Base-by-base conservation (phyloP, 2,329 filamentous ascomycete genomes). In the Ceratocystis papillata region DNA sequence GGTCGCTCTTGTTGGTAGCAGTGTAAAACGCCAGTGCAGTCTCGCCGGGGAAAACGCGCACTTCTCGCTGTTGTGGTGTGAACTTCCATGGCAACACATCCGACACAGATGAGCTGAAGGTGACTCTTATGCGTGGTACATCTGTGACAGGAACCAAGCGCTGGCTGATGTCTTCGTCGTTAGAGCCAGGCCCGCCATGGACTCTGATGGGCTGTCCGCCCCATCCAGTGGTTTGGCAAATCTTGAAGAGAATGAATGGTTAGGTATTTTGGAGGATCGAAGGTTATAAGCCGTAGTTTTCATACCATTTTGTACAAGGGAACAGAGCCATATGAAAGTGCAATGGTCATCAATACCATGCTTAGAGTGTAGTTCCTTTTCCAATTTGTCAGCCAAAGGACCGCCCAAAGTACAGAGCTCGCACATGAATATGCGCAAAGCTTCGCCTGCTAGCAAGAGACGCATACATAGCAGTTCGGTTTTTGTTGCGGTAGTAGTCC, bases 51-150 rank as follows among this genome's bases (percentile, higher is more conserved):
- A 97, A 81, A 0, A 99, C 93, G 66, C 90, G 86, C 64, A 99
- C 94, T 79, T 99, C 94, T 67, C 93, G 89, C 79, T 99, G 94
- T 77, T 99, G 94, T 1, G 94, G 94, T 1, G 86, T 86, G 76
- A 99, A 99, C 75, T 96, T 96, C 94, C 94, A 99, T 0, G 93
- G 92, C 33, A 99, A 82, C 0, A 96, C 86, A 74, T 97, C 94
- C 1, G 93, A 97, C 1, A 96, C 92, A 33, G 90, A 95, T 61
- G 92, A 89, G 73, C 91, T 94, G 82, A 99, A 99, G 30, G 92
- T 97, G 70, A 99, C 93, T 68, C 90, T 89, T 72, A 99, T 87
- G 65, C 94, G 89, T 71, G 89, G 89, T 67, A 89, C 88, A 71
- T 85, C 81, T 20, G 85, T 89, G 48, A 96, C 87, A 17, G 94